A percentile compares a stretch with the other conserved stretches of the same genome.
Conservation (phyloP, 495 filamentous ascomycete species). For the Tuber umbilicatum region DNA sequence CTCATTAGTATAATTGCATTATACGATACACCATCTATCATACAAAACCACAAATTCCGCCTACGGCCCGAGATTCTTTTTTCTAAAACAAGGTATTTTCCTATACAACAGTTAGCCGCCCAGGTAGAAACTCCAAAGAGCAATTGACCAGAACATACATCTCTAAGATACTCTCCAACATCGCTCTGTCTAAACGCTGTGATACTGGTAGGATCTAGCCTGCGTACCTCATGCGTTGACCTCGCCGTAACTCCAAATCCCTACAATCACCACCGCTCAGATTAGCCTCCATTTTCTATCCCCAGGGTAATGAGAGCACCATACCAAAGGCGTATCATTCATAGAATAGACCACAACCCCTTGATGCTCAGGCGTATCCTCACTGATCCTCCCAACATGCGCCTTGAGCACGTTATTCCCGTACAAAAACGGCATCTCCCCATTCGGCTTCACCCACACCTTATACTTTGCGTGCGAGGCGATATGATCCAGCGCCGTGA, state of each 20-base stretch:
- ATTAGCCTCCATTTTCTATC: neutral
- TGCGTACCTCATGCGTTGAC: slow-evolving; percentile 69
- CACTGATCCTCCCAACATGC: slow-evolving; percentile 79
- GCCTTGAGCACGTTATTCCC: slow-evolving; percentile 85
- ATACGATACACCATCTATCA: slow-evolving; percentile 25
- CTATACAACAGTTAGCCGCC: slow-evolving; percentile 23
- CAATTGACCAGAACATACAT: slow-evolving; percentile 44
- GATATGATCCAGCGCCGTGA: slow-evolving; percentile 78
- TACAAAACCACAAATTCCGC: slow-evolving; percentile 23
- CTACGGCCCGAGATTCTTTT: slow-evolving; percentile 7
- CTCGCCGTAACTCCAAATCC: slow-evolving; percentile 81
- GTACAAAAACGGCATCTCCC: slow-evolving; percentile 91
- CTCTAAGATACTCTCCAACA: slow-evolving; percentile 84
- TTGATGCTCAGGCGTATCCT: slow-evolving; percentile 76
- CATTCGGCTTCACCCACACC: slow-evolving; percentile 91
- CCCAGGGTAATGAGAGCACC: slow-evolving; percentile 23
- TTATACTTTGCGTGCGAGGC: slow-evolving; percentile 85
- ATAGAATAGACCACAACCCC: slow-evolving; percentile 70
- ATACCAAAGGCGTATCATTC: slow-evolving; percentile 66
- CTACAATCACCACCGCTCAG: slow-evolving; percentile 36
- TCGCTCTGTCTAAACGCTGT: slow-evolving; percentile 80
- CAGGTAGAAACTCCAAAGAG: neutral
- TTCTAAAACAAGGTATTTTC: slow-evolving; percentile 40
- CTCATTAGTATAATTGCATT: slow-evolving; percentile 3
- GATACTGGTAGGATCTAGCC: slow-evolving; percentile 82